These are phyloP conservation scores for Neurospora sp. DNA, from an alignment of 2,329 filamentous ascomycete species.

Conservation along the genomic window DNA sequence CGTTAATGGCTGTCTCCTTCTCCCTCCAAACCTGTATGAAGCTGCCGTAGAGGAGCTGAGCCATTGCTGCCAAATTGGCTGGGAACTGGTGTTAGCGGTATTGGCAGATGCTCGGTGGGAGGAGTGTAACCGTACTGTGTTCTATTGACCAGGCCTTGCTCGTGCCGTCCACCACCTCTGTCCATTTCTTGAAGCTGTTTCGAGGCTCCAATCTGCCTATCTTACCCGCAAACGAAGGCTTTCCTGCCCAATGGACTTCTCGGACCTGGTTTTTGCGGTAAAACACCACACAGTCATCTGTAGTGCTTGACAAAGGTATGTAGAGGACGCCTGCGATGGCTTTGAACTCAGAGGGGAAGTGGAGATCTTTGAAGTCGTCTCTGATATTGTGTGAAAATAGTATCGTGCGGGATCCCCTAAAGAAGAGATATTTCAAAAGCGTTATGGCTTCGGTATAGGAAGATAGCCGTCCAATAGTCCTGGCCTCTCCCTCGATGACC, in stretches of 20 bases:
- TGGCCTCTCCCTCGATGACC: conserved; percentile 77
- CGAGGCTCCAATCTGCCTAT: conserved; percentile 66
- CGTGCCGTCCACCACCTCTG: conserved; percentile 69
- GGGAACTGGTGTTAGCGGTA: not conserved
- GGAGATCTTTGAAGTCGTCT: conserved; percentile 69
- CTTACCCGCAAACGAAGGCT: conserved; percentile 68
- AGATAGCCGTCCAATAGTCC: conserved; percentile 65
- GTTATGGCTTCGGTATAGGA: conserved; percentile 75
- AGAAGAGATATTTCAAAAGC: conserved; percentile 73
- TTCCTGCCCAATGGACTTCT: conserved; percentile 81
- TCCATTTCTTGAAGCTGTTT: conserved; percentile 72
- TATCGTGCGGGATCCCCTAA: conserved; percentile 65
- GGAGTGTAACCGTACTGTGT: conserved; percentile 32
- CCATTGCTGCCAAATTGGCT: conserved; percentile 75
- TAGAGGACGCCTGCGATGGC: conserved; percentile 72
- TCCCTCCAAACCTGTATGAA: conserved; percentile 92
- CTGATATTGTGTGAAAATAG: conserved; percentile 66
- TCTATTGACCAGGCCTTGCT: conserved; percentile 82
- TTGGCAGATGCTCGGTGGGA: not conserved
- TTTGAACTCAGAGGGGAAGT: conserved; percentile 69
- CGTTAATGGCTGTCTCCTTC: conserved; percentile 75
- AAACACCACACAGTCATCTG: conserved; percentile 79
- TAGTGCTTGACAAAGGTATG: conserved; percentile 67
- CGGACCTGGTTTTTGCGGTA: conserved; percentile 66
- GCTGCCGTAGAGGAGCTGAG: conserved; percentile 75